Conservation (phyloP, 1,284 basidiomycete genomes). For the Pseudozyma pruni region DNA sequence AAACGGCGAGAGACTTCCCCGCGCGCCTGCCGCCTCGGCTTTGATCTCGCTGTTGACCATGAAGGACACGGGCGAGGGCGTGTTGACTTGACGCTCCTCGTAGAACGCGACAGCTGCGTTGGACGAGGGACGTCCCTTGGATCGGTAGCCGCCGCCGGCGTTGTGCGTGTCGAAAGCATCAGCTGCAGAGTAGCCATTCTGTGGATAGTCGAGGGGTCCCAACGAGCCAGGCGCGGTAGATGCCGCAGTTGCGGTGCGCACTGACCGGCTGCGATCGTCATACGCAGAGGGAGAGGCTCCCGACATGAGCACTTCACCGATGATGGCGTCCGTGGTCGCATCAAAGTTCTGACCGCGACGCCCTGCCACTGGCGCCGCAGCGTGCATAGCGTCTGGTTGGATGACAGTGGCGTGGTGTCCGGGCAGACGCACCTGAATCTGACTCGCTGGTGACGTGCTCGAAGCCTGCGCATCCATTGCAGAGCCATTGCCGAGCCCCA, state of each 20-base stretch:
- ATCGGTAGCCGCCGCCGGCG: conserved; percentile 20
- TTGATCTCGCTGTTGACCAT: conserved; percentile 64
- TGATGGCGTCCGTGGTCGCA: conserved; percentile 45
- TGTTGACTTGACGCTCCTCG: conserved; percentile 37
- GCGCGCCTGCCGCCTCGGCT: conserved; percentile 16
- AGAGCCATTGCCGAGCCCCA: conserved; percentile 7
- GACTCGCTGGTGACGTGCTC: conserved; percentile 13
- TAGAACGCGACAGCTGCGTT: conserved; percentile 53
- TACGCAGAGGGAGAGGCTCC: conserved; percentile 23
- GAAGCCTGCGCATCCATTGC: conserved; percentile 4
- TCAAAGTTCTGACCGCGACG: conserved; percentile 18
- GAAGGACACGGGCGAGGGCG: conserved; percentile 59
- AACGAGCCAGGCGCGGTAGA: conserved; percentile 25
- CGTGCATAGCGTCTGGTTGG: conserved; percentile 25
- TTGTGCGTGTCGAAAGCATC: conserved; percentile 27
- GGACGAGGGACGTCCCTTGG: conserved; percentile 39
- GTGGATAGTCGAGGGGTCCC: conserved; percentile 43
- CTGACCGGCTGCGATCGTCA: conserved; percentile 29
- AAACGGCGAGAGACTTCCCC: conserved; percentile 36
- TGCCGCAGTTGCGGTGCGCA: conserved; percentile 17
- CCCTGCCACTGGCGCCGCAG: conserved; percentile 2
- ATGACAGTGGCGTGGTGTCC: conserved; percentile 37
- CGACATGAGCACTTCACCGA: conserved; percentile 38
- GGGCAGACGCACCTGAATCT: conserved; percentile 44
- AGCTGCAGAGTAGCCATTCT: conserved; percentile 25